Base-by-base conservation (phyloP, 805 yeast genomes). In the Suhomyces kilbournensis region DNA sequence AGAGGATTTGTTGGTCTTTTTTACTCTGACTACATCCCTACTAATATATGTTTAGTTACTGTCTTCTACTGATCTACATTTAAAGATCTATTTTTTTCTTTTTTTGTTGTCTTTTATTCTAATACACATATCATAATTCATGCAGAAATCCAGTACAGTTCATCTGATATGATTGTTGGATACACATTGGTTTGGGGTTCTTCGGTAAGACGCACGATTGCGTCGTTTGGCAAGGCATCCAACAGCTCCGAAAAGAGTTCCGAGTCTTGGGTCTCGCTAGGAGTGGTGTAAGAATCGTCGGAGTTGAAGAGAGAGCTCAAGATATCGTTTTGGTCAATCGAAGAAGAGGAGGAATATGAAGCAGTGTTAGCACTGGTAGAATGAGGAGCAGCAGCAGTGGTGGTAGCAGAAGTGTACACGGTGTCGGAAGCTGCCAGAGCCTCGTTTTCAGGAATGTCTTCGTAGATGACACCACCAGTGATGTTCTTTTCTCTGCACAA, bases 401-500 rank as follows among this genome's bases (percentile, higher is more conserved):
- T 30, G 14, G 42, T 23, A n/a, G 47, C 25, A 28, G 51, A 28
- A 9, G 44, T 35, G 8, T 40, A 26, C 17, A 26, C 17, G 35
- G 35, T 19, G 10, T 44, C 48, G n/a, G 42, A 26, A 14, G 25
- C 45, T 7, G 32, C 46, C 42, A 38, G 23, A 39, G 38, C 51
- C 20, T 7, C 47, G 23, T 44, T 55, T 12, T 19, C 57, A 1
- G 55, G 60, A 8, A 56, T 60, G 42, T 61, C 69, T n/a, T 76
- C 71, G 56, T 69, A 66, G 17, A 86, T 82, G 22, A 76, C 67
- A 2, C 91, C 92, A 9, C 79, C 74, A 1, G 78, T 64, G 6
- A 88, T 80, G 22, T 81, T 86, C 54, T 81, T 74, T 44, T 87
- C 94, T 39, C 74, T 63, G 53, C 87, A 67, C 53, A 88, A 67